Evolutionary conservation across 495 filamentous ascomycete species (phyloP).

Genomic region (Penicillium malachiteum): DNA sequence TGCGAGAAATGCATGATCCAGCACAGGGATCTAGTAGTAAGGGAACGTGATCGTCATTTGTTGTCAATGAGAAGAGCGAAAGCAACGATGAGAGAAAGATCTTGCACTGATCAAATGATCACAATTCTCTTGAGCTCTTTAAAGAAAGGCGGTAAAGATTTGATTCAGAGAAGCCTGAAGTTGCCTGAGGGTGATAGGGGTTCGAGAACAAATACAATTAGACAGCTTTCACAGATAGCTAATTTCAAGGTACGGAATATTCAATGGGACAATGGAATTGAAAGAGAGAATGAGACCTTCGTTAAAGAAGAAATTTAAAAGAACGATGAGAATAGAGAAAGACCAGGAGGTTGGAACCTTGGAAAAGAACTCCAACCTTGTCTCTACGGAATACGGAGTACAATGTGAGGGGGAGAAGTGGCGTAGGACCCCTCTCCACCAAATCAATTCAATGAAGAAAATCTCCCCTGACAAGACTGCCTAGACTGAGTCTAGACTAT

Average conservation of each 20-base stretch:
- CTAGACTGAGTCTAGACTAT: not conserved
- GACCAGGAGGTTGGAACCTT: constrained; percentile 10
- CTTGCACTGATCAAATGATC: not conserved
- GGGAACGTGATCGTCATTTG: constrained; percentile 20
- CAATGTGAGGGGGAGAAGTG: constrained; percentile 5
- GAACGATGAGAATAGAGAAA: constrained; percentile 8
- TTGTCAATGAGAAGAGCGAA: not conserved
- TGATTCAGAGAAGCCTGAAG: not conserved
- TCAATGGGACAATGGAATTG: not conserved
- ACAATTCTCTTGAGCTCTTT: not conserved
- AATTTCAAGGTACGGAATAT: not conserved
- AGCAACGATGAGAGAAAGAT: not conserved
- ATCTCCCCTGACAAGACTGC: constrained; percentile 11
- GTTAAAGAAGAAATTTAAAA: constrained; percentile 11
- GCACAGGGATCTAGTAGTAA: constrained; percentile 20
- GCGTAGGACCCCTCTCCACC: not conserved
- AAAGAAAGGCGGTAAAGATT: not conserved
- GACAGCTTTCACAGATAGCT: no score
- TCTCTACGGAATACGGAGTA: no score
- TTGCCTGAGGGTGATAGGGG: not conserved
- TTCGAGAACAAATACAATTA: not conserved
- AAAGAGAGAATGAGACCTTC: not conserved
- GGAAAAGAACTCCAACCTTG: no score
- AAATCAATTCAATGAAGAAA: not conserved
- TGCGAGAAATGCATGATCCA: constrained; percentile 39